A percentile compares a stretch with the other conserved stretches of the same genome.
Conservation (phyloP, 1,284 basidiomycete genomes). For the Termitomyces sp. region DNA sequence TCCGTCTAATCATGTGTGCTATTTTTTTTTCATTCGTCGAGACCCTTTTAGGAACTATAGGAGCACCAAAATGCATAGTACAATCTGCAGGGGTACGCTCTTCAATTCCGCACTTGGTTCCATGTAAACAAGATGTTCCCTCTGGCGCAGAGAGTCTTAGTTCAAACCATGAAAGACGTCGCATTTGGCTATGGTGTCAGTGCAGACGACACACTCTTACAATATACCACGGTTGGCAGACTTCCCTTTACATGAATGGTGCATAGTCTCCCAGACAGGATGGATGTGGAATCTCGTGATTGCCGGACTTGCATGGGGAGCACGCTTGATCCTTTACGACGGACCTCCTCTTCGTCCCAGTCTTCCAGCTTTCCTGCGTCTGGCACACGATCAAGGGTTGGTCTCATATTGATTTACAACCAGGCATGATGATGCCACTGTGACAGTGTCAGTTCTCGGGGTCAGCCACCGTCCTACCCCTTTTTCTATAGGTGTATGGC, state of each 20-base stretch:
- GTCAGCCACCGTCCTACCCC: conserved; percentile 37
- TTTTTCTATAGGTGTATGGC: conserved; percentile 46
- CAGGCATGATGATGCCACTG: background rate
- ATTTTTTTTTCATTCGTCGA: background rate
- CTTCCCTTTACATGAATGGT: conserved; percentile 10
- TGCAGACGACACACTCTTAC: conserved; percentile 53
- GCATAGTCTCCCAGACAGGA: conserved; percentile 40
- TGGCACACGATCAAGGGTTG: conserved; percentile 55
- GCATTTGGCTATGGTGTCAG: conserved; percentile 36
- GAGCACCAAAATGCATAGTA: conserved; percentile 76
- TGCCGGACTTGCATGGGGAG: conserved; percentile 44
- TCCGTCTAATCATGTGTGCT: background rate
- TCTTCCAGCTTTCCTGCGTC: conserved; percentile 46
- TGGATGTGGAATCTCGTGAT: conserved; percentile 73
- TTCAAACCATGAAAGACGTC: conserved; percentile 56
- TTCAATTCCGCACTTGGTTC: background rate
- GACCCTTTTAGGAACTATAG: conserved; percentile 75
- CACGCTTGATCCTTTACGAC: conserved; percentile 54
- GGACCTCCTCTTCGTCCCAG: conserved; percentile 64
- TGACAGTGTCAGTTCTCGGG: conserved; percentile 47
- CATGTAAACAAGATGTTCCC: background rate
- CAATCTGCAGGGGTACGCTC: conserved; percentile 76
- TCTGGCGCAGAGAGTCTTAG: conserved; percentile 47
- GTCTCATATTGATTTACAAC: conserved; percentile 6
- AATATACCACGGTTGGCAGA: conserved; percentile 54